Conservation (phyloP, 768 basidiomycete species). For the Lanmaoa rubissima region DNA sequence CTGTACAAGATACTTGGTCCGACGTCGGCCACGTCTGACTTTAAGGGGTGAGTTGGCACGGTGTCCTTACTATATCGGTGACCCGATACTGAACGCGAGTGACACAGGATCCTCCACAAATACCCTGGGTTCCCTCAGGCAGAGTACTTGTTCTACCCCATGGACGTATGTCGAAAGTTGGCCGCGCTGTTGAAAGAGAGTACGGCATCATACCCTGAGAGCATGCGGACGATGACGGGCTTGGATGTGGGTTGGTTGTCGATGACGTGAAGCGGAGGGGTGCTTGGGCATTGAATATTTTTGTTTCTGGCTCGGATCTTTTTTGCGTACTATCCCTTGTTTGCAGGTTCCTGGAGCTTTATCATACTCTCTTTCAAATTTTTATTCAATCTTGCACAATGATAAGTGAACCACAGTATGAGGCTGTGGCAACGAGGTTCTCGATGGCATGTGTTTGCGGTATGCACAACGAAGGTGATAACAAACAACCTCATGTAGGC, state of each 20-base stretch:
- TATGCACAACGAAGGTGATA: too few relatives aligned
- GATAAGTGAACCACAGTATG: too few relatives aligned
- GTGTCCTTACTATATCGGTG: not conserved
- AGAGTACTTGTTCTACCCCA: conserved; percentile 84
- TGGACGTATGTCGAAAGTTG: conserved; percentile 70
- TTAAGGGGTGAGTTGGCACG: too few relatives aligned
- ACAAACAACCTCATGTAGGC: too few relatives aligned
- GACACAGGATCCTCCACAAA: conserved; percentile 52
- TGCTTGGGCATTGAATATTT: not conserved
- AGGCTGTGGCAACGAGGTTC: too few relatives aligned
- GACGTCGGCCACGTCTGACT: conserved; percentile 39
- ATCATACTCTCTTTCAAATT: not conserved
- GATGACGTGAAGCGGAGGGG: conserved; percentile 10
- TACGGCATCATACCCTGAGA: conserved; percentile 67
- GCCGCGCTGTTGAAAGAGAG: conserved; percentile 73
- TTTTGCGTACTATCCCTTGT: not conserved
- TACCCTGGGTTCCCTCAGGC: conserved; percentile 86
- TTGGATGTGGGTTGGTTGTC: conserved; percentile 79
- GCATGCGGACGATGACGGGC: conserved; percentile 75
- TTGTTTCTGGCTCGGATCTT: not conserved
- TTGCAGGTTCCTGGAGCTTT: not conserved
- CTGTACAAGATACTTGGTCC: conserved; percentile 79
- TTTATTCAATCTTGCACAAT: too few relatives aligned
- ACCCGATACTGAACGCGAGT: conserved; percentile 1
- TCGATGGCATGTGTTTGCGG: too few relatives aligned